A percentile compares a stretch with the other conserved stretches of the same genome.
These are phyloP conservation scores for Macrophomina pseudophaseolina DNA, from an alignment of 2,329 filamentous ascomycete genomes.

Conservation along the genomic window DNA sequence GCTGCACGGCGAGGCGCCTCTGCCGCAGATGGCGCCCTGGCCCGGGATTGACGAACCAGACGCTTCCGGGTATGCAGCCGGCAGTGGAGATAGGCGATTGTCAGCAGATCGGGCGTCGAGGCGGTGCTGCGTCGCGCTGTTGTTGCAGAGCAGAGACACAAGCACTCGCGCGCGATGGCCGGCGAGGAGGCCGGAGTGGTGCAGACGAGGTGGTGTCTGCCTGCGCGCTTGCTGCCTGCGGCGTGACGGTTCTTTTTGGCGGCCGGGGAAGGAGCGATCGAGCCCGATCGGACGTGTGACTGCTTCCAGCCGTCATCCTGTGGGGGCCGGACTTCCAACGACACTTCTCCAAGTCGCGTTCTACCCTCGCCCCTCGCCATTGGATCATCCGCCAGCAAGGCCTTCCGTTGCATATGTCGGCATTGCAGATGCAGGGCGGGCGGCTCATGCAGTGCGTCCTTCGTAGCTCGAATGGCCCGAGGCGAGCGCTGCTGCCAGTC, in stretches of 20 bases:
- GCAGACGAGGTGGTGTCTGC: neutral
- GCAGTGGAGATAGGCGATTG: neutral
- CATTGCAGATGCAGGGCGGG: neutral
- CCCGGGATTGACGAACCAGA: neutral
- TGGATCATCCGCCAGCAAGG: neutral
- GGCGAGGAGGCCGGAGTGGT: neutral
- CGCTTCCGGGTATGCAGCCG: neutral
- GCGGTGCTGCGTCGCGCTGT: neutral
- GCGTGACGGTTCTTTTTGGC: neutral
- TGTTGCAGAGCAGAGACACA: neutral
- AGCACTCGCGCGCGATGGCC: neutral
- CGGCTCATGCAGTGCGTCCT: neutral
- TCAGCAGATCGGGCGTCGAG: neutral
- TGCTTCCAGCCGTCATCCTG: neutral
- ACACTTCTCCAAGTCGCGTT: neutral
- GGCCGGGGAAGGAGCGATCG: neutral
- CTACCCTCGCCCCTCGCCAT: too few relatives aligned
- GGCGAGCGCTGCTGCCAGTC: neutral
- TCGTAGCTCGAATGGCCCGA: neutral
- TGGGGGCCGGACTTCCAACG: neutral
- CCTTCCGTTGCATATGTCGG: neutral
- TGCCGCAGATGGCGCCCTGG: slow-evolving; percentile 2
- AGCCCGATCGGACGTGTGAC: neutral
- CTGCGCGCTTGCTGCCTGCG: neutral
- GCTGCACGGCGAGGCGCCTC: neutral